Evolutionary conservation across 495 filamentous ascomycete species (phyloP).

Genomic region (Aspergillus diversus): DNA sequence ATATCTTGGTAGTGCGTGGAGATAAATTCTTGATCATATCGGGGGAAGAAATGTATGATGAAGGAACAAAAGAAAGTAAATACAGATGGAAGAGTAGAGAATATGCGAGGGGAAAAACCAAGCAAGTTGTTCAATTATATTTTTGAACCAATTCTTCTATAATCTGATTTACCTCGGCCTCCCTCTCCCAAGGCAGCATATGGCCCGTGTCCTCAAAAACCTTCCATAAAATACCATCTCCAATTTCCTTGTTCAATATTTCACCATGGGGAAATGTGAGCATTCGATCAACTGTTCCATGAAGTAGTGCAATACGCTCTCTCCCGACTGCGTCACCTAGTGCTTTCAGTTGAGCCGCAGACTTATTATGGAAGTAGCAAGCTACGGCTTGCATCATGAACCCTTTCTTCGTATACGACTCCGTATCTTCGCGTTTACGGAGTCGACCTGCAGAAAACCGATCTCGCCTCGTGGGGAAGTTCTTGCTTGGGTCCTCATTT

Average conservation of each 20-base stretch:
- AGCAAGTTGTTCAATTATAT: slow-evolving; percentile 12
- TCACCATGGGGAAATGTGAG: slow-evolving; percentile 68
- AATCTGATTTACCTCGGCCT: slow-evolving; percentile 60
- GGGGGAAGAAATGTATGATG: too few relatives aligned
- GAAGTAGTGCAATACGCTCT: slow-evolving; percentile 71
- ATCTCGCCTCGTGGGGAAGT: slow-evolving; percentile 75
- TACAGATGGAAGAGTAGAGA: neutral
- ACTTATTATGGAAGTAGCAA: slow-evolving; percentile 79
- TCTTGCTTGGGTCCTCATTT: slow-evolving; percentile 42
- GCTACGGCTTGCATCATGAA: slow-evolving; percentile 79
- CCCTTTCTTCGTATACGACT: slow-evolving; percentile 62
- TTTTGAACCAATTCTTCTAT: slow-evolving; percentile 56
- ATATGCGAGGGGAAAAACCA: too few relatives aligned
- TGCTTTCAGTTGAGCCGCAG: slow-evolving; percentile 58
- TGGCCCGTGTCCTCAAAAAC: slow-evolving; percentile 72
- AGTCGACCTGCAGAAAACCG: slow-evolving; percentile 79
- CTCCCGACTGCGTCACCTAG: slow-evolving; percentile 69
- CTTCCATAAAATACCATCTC: slow-evolving; percentile 50
- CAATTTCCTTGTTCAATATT: slow-evolving; percentile 57
- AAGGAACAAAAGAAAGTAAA: neutral
- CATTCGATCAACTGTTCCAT: slow-evolving; percentile 76
- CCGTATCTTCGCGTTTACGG: slow-evolving; percentile 59
- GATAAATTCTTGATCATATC: too few relatives aligned
- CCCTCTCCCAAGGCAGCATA: slow-evolving; percentile 65
- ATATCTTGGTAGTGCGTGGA: too few relatives aligned